A percentile compares a stretch with the other conserved stretches of the same genome.
These are phyloP conservation scores for Termitomyces sp. DNA, from an alignment of 768 basidiomycete species.

Conservation along the genomic window DNA sequence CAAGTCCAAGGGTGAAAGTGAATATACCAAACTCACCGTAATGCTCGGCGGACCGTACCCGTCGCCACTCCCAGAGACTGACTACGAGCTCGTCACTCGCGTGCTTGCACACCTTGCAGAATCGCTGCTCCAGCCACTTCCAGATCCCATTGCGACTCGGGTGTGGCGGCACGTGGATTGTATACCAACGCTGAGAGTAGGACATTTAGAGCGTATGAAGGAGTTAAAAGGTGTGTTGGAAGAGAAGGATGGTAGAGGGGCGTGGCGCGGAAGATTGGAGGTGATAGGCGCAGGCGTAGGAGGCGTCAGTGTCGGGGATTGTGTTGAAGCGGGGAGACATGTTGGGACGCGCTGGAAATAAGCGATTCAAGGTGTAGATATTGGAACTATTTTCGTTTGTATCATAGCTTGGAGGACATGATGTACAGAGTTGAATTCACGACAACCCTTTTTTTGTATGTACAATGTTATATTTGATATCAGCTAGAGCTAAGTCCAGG, in stretches of 20 bases:
- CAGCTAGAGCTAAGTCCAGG: no score
- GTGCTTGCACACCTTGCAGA: constrained; percentile 32
- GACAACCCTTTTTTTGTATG: background rate
- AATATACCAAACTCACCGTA: constrained; percentile 75
- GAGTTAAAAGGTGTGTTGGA: constrained; percentile 45
- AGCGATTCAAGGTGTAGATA: background rate
- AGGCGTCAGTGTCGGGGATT: constrained; percentile 85
- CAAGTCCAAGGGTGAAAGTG: constrained; percentile 4
- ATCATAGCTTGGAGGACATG: background rate
- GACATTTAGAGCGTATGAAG: constrained; percentile 65
- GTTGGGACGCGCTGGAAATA: constrained; percentile 38
- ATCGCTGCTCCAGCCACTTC: constrained; percentile 43
- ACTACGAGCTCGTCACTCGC: constrained; percentile 13
- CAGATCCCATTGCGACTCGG: constrained; percentile 48
- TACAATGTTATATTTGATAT: background rate
- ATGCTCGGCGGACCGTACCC: constrained; percentile 85
- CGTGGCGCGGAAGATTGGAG: constrained; percentile 32
- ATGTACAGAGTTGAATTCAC: background rate
- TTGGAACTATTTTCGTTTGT: background rate
- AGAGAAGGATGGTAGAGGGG: constrained; percentile 32
- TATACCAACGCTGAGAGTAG: constrained; percentile 74
- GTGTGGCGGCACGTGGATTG: constrained; percentile 55
- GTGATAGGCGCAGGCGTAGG: constrained; percentile 82
- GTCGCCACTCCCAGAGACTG: constrained; percentile 20
- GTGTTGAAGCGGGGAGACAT: constrained; percentile 66